Conservation (phyloP, 768 basidiomycete species). For the Auricularia cornea region DNA sequence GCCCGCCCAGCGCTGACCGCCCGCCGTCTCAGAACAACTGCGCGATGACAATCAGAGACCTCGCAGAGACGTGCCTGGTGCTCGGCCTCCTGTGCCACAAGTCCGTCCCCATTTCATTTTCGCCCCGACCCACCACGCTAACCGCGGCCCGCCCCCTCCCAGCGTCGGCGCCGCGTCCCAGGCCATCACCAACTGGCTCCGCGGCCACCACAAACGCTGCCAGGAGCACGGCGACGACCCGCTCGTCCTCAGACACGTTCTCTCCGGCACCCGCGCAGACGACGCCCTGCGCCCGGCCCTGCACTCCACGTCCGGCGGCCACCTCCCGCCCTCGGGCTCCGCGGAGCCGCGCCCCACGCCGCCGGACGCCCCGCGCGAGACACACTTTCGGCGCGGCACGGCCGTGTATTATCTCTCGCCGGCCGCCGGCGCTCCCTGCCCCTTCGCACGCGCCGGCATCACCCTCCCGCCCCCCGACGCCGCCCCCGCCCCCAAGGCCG, state of each 20-base stretch:
- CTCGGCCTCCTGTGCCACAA: slow-evolving; percentile 69
- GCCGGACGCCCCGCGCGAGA: slow-evolving; percentile 28
- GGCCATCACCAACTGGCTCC: slow-evolving; percentile 77
- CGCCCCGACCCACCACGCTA: neutral
- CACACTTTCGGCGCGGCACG: slow-evolving; percentile 72
- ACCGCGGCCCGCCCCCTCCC: slow-evolving; percentile 8
- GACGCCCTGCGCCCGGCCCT: slow-evolving; percentile 68
- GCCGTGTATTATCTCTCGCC: slow-evolving; percentile 75
- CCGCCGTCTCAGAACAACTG: slow-evolving; percentile 78
- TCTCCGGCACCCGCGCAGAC: slow-evolving; percentile 64
- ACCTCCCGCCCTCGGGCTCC: slow-evolving; percentile 25
- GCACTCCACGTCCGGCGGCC: slow-evolving; percentile 62
- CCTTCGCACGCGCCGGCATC: slow-evolving; percentile 67
- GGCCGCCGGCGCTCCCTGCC: slow-evolving; percentile 67
- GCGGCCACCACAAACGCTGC: slow-evolving; percentile 63
- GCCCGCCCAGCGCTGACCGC: too few species aligned
- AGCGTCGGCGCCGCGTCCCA: slow-evolving; percentile 74
- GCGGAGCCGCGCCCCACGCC: slow-evolving; percentile 12
- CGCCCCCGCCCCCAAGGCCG: too few species aligned
- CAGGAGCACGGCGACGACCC: slow-evolving; percentile 65
- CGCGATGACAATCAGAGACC: slow-evolving; percentile 81
- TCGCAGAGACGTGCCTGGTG: slow-evolving; percentile 59
- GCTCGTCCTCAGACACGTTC: slow-evolving; percentile 59
- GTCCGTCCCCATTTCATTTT: slow-evolving; percentile 34
- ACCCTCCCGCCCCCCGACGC: slow-evolving; percentile 54